A percentile compares a stretch with the other conserved stretches of the same genome.
These are phyloP conservation scores for Xerocomus spinulosus DNA, from an alignment of 768 basidiomycete genomes.

Conservation along the genomic window DNA sequence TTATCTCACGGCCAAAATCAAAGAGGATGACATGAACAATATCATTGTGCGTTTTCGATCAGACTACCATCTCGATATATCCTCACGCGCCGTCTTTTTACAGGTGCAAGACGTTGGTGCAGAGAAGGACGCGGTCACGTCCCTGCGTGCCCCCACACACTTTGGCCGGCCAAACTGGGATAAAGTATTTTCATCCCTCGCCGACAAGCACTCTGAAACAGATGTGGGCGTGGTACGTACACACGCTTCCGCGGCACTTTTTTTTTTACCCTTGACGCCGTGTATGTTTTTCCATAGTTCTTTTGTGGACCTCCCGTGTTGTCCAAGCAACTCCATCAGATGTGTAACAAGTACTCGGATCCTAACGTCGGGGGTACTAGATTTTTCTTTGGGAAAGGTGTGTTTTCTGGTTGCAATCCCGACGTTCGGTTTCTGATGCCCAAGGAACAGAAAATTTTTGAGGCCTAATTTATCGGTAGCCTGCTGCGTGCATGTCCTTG, in stretches of 20 bases:
- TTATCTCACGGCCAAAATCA: slow-evolving; percentile 86
- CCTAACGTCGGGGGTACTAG: slow-evolving; percentile 66
- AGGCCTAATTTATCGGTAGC: not conserved
- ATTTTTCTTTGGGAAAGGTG: slow-evolving; percentile 91
- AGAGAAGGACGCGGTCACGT: slow-evolving; percentile 87
- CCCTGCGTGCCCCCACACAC: slow-evolving; percentile 86
- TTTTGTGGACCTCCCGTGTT: slow-evolving; percentile 82
- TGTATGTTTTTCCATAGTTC: slow-evolving; percentile 40
- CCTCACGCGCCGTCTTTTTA: not conserved
- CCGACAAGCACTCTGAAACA: slow-evolving; percentile 79
- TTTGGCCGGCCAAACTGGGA: slow-evolving; percentile 90
- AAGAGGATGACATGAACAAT: slow-evolving; percentile 91
- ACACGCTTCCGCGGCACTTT: not conserved
- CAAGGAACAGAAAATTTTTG: slow-evolving; percentile 22
- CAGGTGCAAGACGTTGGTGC: slow-evolving; percentile 88
- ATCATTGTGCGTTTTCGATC: slow-evolving; percentile 56
- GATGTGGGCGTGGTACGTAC: slow-evolving; percentile 76
- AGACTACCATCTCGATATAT: slow-evolving; percentile 1
- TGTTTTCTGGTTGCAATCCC: slow-evolving; percentile 16
- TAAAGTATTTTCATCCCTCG: slow-evolving; percentile 65
- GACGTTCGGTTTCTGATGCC: slow-evolving; percentile 3
- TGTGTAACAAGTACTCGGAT: slow-evolving; percentile 82
- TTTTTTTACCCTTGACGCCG: not conserved
- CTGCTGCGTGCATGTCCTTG: not conserved
- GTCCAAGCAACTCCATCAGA: slow-evolving; percentile 66